Base-by-base conservation (phyloP, 768 basidiomycete genomes). In the Pseudohyphozyma bogoriensis region DNA sequence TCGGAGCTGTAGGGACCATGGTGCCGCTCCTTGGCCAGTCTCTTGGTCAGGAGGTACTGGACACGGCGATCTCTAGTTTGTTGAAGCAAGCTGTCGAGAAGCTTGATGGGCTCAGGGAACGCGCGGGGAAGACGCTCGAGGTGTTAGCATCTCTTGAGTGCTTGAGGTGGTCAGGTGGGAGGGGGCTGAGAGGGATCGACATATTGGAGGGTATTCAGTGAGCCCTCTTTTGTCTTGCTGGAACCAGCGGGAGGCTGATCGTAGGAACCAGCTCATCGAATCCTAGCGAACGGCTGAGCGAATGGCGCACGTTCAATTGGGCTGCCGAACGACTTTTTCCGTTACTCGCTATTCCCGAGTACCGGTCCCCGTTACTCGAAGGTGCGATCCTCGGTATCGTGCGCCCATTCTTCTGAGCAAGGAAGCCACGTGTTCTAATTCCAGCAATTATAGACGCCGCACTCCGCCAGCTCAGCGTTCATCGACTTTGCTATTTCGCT, bases 81-180 rank as follows among this genome's bases (percentile, higher is more conserved):
- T 77, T 92, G 58, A 93, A 89, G 75, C 90, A 92, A 70, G 86
- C 87, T 7, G 83, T 87, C 32, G 93, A 96, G 73, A 79, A 89
- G 68, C 79, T 97, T 22, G 91, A 95, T 71, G 89, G 85, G 69
- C 87, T 96, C 51, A 80, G 93, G 47, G 86, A 85, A 59, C 82
- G 81, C 52, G 86, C 88, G 12, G 89, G 89, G 1, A 76, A 78
- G 62, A 78, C 81, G 64, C 77, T 90, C 63, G 46, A 77, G 56
- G 72, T 72, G 59, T 72, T 90, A 32, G 68, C 88, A 50, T 68
- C 72, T 28, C 83, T 42, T 20, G 24, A 42, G 66, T 39, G 20
- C 15, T 35, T 26, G 32, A 50, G 31, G 62, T 2, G 28, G 40
- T 24, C 57, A 65, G 11, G 57, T 62, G 26, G 36, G 35, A 16